Evolutionary conservation across 2,329 filamentous ascomycete genomes (phyloP).

Genomic region (Calonectria pseudoreteaudii): DNA sequence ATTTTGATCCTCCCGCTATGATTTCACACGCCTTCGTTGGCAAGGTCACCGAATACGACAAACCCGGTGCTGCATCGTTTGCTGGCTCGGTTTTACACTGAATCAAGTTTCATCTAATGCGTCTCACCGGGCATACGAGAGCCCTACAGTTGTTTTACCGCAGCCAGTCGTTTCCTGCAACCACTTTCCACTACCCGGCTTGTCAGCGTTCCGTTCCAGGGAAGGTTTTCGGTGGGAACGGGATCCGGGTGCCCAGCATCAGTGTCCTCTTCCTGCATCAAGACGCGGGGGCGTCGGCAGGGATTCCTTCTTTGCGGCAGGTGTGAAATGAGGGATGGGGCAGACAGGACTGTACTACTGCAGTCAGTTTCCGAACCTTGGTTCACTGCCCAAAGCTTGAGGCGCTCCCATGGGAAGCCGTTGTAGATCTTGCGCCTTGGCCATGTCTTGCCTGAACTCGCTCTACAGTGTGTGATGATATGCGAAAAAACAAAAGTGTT

Average conservation of each 20-base stretch:
- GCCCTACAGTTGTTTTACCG: slow-evolving; percentile 2
- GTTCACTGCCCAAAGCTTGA: slow-evolving; percentile 7
- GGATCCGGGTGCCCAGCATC: not conserved
- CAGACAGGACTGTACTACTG: not conserved
- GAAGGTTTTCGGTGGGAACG: slow-evolving; percentile 6
- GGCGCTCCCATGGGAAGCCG: slow-evolving; percentile 22
- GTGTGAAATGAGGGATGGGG: slow-evolving; percentile 23
- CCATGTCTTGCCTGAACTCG: slow-evolving; percentile 22
- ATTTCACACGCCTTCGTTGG: not conserved
- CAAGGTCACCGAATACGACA: not conserved
- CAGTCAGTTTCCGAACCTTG: slow-evolving; percentile 6
- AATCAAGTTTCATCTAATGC: slow-evolving; percentile 21
- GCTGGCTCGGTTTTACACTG: slow-evolving; percentile 12
- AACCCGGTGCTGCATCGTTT: not conserved
- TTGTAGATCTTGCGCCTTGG: slow-evolving; percentile 32
- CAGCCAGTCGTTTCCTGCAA: slow-evolving; percentile 24
- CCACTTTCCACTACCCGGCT: slow-evolving; percentile 18
- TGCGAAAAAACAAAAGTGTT: slow-evolving; percentile 5
- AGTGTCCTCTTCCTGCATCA: not conserved
- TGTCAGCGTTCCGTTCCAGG: slow-evolving; percentile 8
- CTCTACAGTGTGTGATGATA: slow-evolving; percentile 8
- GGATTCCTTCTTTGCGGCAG: slow-evolving; percentile 17
- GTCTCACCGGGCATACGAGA: slow-evolving; percentile 9
- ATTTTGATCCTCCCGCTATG: slow-evolving; percentile 8
- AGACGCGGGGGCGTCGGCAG: slow-evolving; percentile 11